Evolutionary conservation across 805 yeast genomes (phyloP), one percentile per base, ranked within the genome.

Genomic region (Candida takata): DNA sequence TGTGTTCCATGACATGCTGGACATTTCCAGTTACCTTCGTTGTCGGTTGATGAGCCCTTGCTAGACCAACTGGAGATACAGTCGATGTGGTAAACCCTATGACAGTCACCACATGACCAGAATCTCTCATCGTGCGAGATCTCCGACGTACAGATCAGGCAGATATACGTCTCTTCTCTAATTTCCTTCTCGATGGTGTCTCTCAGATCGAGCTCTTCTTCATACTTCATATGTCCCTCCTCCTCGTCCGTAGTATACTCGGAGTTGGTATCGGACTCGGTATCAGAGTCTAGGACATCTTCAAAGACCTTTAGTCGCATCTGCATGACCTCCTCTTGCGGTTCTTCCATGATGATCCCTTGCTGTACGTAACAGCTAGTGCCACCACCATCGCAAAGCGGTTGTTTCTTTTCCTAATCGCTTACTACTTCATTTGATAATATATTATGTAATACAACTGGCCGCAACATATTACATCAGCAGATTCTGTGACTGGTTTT

Each of bases 21-120:
- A 57, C 97, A 87, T 49, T 87, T 69, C 96, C 96, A 87, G 27
- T 68, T 64, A 33, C 70, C 72, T 29, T 69, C 67, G 1, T 58
- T 61, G 24, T 74, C 74, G 2, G 84, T 79, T 6, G 84, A 72
- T 3, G 83, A 73, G 5, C 88, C 88, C 42, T 83, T 68, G 17
- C 63, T 57, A 3, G 95, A 90, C 98, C 98, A 92, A 45, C 80
- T 85, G 33, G 72, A 62, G 30, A 87, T 81, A 62, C 98, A 90
- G 11, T 76, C 78, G 30, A 86, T 64, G 54, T 90, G 96, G 53
- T 85, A 90, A 1, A 83, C 95, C 40, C 97, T 65, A 52, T 62
- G 81, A 55, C 98, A 90, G 19, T 67, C 63, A 7, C 60, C 56
- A 55, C 98, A 90, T 6, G 86, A 71, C 92, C 95, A 92, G 36